Percentiles rank a stretch among this genome's conserved stretches.
Evolutionary conservation across 139 green algal genomes (phyloP).

Genomic region (Penium margaritaceum): DNA sequence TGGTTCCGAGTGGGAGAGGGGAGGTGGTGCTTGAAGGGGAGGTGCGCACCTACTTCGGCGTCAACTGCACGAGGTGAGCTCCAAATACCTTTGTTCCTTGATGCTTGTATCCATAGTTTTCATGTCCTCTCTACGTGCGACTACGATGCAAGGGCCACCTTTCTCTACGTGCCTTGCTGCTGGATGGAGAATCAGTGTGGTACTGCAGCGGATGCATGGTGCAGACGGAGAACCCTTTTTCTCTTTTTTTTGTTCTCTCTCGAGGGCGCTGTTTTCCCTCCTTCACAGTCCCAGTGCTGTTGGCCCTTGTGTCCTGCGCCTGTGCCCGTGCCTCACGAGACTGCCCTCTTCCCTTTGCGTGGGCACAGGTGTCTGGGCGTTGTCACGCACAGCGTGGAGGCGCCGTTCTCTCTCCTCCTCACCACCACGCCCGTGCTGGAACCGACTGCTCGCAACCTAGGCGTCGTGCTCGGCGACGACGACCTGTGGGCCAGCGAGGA

Average conservation of each 20-base stretch:
- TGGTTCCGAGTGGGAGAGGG: background rate
- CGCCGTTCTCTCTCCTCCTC: constrained; percentile 30
- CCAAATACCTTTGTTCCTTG: background rate
- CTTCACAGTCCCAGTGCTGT: background rate
- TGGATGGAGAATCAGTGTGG: too few relatives aligned
- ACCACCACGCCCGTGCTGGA: constrained; percentile 24
- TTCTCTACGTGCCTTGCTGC: too few relatives aligned
- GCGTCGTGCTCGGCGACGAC: constrained; percentile 7
- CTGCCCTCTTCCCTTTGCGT: background rate
- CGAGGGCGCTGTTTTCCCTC: background rate
- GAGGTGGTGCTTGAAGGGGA: constrained; percentile 22
- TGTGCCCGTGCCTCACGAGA: background rate
- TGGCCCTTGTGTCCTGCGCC: background rate
- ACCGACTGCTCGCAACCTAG: constrained; percentile 22
- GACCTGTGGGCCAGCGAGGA: background rate
- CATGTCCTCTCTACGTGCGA: background rate
- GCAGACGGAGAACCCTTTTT: too few relatives aligned
- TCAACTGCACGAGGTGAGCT: constrained; percentile 33
- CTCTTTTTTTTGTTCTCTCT: background rate
- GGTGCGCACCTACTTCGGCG: constrained; percentile 18
- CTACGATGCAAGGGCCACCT: too few relatives aligned
- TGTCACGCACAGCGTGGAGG: constrained; percentile 20
- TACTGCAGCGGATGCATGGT: too few relatives aligned
- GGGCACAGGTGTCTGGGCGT: constrained; percentile 24
- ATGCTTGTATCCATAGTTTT: background rate